Evolutionary conservation across 2,329 filamentous ascomycete genomes (phyloP), one percentile per base, ranked within the genome.

Genomic region (Aspergillus neotritici): DNA sequence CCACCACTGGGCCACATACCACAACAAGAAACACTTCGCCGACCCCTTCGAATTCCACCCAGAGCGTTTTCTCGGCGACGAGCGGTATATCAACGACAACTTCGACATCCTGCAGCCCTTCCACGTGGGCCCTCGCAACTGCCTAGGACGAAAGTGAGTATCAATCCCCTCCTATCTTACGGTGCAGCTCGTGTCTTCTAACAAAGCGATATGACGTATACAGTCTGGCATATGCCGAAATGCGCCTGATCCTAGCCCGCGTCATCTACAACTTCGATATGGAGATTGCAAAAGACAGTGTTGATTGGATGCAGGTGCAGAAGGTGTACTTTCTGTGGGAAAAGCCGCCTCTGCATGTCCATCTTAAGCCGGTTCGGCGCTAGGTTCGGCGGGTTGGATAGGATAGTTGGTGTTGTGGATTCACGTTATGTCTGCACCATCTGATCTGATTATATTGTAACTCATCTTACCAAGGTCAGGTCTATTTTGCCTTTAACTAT

Each of bases 241-340:
- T 76, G 64, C 62, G 72, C 3, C 55, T 74, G 8, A 68, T 76
- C 33, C 52, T 77, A 11, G 65, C 69, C 0, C 66, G 66, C 4
- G 48, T 77, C 7, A 46, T 77, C 0, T 76, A 61, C 56, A 71
- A 70, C 40, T 77, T 75, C 50, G 73, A 77, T 45, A 40, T 74
- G 46, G 53, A 57, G 32, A 55, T 73, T 25, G 63, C 60, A 2
- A 52, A 63, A 4, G 58, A 63, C 9, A 63, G 61, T 33, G 30
- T 52, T 6, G 45, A 56, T 31, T 73, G 70, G 70, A 42, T 66
- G n/a, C 50, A 48, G 13, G 51, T 54, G 11, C 68, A 71, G 46
- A 57, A 57, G 36, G 51, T 61, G 7, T 70, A 53, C 32, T 55
- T 60, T 9, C 40, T 70, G 10, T 72, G 69, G 69, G 43, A 65